Percentiles rank a stretch among this genome's conserved stretches.
phyloP scores from a whole-genome alignment of 2,329 filamentous ascomycete species.

The Tolypocladium nubicola region DNA sequence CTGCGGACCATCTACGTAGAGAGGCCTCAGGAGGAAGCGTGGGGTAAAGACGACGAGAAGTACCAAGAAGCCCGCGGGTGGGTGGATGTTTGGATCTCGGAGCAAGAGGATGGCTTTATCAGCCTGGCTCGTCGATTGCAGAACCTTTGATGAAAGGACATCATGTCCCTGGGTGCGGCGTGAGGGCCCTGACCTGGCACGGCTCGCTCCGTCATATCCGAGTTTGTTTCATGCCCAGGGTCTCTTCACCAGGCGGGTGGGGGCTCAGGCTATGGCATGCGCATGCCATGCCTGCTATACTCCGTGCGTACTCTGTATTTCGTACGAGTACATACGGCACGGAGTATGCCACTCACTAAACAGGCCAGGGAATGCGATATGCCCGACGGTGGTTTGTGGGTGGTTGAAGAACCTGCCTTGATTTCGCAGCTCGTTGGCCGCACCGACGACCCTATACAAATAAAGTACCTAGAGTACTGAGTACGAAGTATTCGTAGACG shows the following conservation, averaged over 20 bases:
- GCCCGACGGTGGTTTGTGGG: neutral
- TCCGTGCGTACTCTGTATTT: neutral
- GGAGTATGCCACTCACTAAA: neutral
- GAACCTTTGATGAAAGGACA: conserved; percentile 3
- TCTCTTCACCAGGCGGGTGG: neutral
- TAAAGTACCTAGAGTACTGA: no score
- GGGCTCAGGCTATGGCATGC: neutral
- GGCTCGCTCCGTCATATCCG: neutral
- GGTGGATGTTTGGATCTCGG: conserved; percentile 28
- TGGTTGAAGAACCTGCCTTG: neutral
- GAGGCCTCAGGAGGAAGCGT: conserved; percentile 54
- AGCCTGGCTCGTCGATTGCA: conserved; percentile 16
- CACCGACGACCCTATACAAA: neutral
- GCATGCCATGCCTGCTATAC: neutral
- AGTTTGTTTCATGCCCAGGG: neutral
- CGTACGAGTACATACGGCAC: neutral
- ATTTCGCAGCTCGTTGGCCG: neutral
- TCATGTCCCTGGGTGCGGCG: neutral
- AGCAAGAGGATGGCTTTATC: conserved; percentile 20
- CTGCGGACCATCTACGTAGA: conserved; percentile 67
- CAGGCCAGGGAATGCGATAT: neutral
- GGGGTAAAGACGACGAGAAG: conserved; percentile 36
- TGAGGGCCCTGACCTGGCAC: neutral
- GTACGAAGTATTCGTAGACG: no score
- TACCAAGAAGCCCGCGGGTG: conserved; percentile 37